Evolutionary conservation across 306 rosid species (phyloP), one percentile per base, ranked within the genome.

Genomic region (Quercus wislizeni): DNA sequence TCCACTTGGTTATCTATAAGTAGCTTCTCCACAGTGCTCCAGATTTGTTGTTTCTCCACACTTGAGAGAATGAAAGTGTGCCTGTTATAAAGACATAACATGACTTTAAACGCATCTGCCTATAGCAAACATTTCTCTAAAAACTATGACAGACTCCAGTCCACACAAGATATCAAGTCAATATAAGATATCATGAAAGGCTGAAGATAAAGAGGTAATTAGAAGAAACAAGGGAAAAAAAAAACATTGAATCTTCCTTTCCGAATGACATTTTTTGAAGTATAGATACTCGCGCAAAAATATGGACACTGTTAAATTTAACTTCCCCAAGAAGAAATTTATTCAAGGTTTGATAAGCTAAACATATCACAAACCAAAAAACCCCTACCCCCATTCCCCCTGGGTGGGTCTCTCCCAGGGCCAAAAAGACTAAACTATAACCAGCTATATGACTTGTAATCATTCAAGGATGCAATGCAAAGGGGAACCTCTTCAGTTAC

Each of bases 1-100:
- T 95, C 99, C 49, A 95, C 98, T 95, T 95, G 99, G 89, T 89
- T 93, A 96, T 95, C 99, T 71, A 89, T 81, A 4, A 95, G 93
- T 69, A 95, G 88, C 90, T 90, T 90, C 89, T 95, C 98, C 81
- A 93, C 97, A 9, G 94, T 93, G 76, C 88, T 79, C 98, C 99
- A 95, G 75, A 95, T 90, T 76, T 88, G 86, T 76, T 89, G 92
- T 78, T 93, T 95, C 88, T 88, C 90, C 25, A 67, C 52, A 80
- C 80, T 85, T 31, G 97, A 86, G 81, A 95, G 96, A 88, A 89
- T 71, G 87, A 85, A 95, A 55, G 93, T 95, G 88, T 95, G 99
- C 96, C 99, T 95, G 93, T 90, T 19, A 78, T 72, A 79, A 43
- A 71, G 43, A 74, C 68, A 62, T 79, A 59, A 72, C 61, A 65